These are phyloP conservation scores for Plasmodium chabaudi DNA, from an alignment of 169 alveolate species.

Conservation along the genomic window DNA sequence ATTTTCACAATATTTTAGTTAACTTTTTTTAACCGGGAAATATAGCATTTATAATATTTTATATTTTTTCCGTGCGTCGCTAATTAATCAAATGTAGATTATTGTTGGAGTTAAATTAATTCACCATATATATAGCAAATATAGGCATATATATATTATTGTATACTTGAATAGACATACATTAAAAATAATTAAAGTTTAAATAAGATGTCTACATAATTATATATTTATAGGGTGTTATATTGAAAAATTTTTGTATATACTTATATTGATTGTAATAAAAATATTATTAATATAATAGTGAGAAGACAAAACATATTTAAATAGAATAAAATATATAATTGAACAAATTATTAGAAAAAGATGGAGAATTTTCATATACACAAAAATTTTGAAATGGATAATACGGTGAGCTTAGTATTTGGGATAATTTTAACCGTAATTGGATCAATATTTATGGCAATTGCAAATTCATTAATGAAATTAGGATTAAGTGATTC, in stretches of 20 bases:
- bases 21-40: neutral
- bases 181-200: no score
- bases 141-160: no score
- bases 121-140: no score
- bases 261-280: no score
- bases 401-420: conserved; percentile 79
- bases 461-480: conserved; percentile 88
- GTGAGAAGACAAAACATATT: neutral
- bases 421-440: conserved; percentile 86
- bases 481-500: conserved; percentile 83
- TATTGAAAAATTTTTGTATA: no score
- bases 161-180: no score
- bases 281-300: neutral
- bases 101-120: no score
- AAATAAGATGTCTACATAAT: no score
- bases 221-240: no score
- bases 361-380: conserved; percentile 43
- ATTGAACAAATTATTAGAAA: neutral
- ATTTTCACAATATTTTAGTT: neutral
- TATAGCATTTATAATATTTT: no score
- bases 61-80: no score
- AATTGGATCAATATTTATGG: conserved; percentile 87
- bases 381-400: conserved; percentile 34
- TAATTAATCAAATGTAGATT: no score
- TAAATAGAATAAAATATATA: neutral